Evolutionary conservation across 331 rosid genomes (phyloP).

Genomic region (Malus hybrid): DNA sequence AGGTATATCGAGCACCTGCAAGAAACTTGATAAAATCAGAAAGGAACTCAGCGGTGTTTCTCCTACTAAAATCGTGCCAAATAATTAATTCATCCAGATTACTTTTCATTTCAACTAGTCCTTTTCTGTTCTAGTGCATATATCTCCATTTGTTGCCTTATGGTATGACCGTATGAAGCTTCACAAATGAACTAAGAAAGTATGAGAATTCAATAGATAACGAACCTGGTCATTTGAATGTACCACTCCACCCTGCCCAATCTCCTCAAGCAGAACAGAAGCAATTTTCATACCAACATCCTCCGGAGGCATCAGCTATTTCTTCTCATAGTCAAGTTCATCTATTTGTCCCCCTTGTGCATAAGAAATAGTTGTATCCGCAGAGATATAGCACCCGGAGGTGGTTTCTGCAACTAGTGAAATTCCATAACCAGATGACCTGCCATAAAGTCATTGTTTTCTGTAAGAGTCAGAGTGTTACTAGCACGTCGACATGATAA

Average conservation of each 20-base stretch:
- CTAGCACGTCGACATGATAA: not conserved
- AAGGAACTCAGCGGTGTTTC: not conserved
- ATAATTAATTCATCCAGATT: not conserved
- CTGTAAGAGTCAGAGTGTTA: not conserved
- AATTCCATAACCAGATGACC: conserved; percentile 90
- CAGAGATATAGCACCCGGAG: conserved; percentile 64
- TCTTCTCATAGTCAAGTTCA: conserved; percentile 44
- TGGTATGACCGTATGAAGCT: not conserved
- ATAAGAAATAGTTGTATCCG: conserved; percentile 59
- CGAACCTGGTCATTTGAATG: conserved; percentile 89
- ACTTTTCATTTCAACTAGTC: not conserved
- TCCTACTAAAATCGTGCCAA: not conserved
- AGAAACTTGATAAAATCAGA: not conserved
- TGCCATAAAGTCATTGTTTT: conserved; percentile 22
- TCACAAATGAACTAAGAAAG: no score
- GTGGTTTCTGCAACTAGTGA: conserved; percentile 86
- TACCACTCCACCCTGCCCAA: conserved; percentile 71
- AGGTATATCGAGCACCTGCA: not conserved
- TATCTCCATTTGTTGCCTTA: not conserved
- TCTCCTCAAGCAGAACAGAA: conserved; percentile 60
- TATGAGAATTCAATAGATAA: not conserved
- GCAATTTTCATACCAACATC: conserved; percentile 58
- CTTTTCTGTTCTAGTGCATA: not conserved
- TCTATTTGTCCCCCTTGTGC: conserved; percentile 37
- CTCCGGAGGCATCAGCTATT: conserved; percentile 46